A percentile compares a stretch with the other conserved stretches of the same genome.
phyloP scores from a whole-genome alignment of 208 protist species.

The Crithidia sp. region DNA sequence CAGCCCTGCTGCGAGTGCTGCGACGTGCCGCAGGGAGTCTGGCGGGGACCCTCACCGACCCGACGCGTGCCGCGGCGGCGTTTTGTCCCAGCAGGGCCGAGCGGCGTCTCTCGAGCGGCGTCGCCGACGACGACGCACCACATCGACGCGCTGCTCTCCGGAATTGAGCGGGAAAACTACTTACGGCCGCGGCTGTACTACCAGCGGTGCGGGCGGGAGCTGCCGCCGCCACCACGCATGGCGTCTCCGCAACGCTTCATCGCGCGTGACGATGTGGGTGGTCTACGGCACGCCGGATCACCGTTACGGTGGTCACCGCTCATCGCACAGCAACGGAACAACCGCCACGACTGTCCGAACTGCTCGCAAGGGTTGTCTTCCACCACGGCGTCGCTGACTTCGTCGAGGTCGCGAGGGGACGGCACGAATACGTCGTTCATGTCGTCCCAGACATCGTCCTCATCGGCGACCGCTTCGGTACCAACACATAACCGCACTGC shows the following conservation, averaged over 20 bases:
- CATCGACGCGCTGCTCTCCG: slow-evolving; percentile 69
- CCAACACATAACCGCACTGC: too few relatives aligned
- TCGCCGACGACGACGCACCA: slow-evolving; percentile 51
- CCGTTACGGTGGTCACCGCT: too few relatives aligned
- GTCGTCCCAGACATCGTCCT: slow-evolving; percentile 16
- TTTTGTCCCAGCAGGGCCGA: slow-evolving; percentile 35
- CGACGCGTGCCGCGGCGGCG: slow-evolving; percentile 21
- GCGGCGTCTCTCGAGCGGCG: slow-evolving; percentile 21
- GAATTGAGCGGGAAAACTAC: slow-evolving; percentile 75
- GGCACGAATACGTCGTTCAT: neutral
- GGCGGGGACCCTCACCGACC: slow-evolving; percentile 12
- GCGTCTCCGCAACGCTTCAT: too few relatives aligned
- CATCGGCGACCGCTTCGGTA: too few relatives aligned
- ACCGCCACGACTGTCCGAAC: neutral
- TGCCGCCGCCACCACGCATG: neutral
- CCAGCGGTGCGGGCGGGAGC: slow-evolving; percentile 42
- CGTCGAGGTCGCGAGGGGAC: neutral
- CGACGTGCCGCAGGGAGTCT: slow-evolving; percentile 19
- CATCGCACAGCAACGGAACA: neutral
- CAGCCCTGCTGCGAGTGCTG: slow-evolving; percentile 29
- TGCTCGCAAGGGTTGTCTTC: slow-evolving; percentile 24
- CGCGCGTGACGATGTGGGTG: too few relatives aligned
- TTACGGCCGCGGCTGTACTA: slow-evolving; percentile 66
- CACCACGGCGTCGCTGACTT: slow-evolving; percentile 4
- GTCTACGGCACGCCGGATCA: too few relatives aligned